A percentile compares a stretch with the other conserved stretches of the same genome.
These are phyloP conservation scores for Chrysopogon serrulatus DNA, from an alignment of 176 grass and related monocot genomes.

Conservation along the genomic window DNA sequence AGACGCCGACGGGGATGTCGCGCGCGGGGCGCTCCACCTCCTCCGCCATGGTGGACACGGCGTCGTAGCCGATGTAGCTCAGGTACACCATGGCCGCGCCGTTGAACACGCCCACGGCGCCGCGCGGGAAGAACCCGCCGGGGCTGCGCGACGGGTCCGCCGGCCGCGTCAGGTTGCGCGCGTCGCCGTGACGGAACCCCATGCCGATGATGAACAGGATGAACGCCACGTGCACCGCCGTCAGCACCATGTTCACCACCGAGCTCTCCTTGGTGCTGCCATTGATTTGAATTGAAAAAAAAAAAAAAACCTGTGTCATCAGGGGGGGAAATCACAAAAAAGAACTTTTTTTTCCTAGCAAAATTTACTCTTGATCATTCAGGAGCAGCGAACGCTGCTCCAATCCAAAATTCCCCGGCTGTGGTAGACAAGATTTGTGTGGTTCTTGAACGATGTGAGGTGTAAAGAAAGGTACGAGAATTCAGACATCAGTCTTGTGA, in stretches of 20 bases:
- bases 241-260: constrained; percentile 76
- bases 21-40: constrained; percentile 67
- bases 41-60: constrained; percentile 99
- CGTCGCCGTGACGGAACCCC: constrained; percentile 72
- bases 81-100: constrained; percentile 93
- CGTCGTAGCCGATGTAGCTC: constrained; percentile 99
- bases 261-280: constrained; percentile 99
- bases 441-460: constrained; percentile 8
- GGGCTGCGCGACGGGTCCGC: constrained; percentile 47
- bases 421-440: neutral
- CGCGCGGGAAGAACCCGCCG: constrained; percentile 79
- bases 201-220: constrained; percentile 87
- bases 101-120: constrained; percentile 69
- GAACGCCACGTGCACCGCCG: constrained; percentile 70
- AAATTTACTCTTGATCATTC: no score
- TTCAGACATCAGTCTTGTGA: neutral
- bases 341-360: no score
- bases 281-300: no score
- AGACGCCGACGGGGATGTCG: constrained; percentile 90
- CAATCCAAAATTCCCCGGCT: no score
- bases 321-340: no score
- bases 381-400: no score
- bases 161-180: constrained; percentile 56
- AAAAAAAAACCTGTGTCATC: no score
- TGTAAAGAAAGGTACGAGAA: neutral